phyloP scores from a whole-genome alignment of 225 moss, liverwort and hornwort species.

The Marchantia paleacea region DNA sequence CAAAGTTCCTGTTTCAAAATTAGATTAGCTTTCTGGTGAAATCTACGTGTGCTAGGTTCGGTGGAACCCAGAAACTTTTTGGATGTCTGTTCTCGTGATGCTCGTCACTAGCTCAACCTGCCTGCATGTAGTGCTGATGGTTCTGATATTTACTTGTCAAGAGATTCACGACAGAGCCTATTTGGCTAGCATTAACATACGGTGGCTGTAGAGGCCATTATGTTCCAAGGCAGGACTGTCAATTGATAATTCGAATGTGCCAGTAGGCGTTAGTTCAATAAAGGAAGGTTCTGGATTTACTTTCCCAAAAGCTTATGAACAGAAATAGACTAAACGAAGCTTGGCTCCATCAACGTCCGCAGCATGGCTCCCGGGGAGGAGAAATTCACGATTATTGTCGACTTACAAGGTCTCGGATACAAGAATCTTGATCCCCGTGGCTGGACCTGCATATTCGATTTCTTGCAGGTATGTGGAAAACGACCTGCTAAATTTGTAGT shows the following conservation, averaged over 20 bases:
- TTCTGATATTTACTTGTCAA: background rate
- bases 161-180: background rate
- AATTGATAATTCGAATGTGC: background rate
- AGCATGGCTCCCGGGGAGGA: constrained; percentile 57
- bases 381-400: constrained; percentile 50
- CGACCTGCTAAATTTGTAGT: too few species aligned
- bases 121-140: background rate
- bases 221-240: too few species aligned
- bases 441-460: constrained; percentile 56
- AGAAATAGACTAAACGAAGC: background rate
- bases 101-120: background rate
- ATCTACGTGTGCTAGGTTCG: background rate
- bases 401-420: constrained; percentile 44
- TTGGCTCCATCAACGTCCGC: constrained; percentile 9
- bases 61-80: background rate
- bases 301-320: background rate
- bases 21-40: background rate
- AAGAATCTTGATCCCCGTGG: constrained; percentile 65
- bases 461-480: constrained; percentile 44
- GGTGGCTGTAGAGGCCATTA: too few species aligned
- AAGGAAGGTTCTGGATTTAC: background rate
- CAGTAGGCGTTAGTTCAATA: background rate
- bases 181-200: too few species aligned
- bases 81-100: background rate
- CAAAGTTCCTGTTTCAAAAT: background rate